These are phyloP conservation scores for Amanita jacksonii DNA, from an alignment of 768 basidiomycete genomes.

Conservation along the genomic window DNA sequence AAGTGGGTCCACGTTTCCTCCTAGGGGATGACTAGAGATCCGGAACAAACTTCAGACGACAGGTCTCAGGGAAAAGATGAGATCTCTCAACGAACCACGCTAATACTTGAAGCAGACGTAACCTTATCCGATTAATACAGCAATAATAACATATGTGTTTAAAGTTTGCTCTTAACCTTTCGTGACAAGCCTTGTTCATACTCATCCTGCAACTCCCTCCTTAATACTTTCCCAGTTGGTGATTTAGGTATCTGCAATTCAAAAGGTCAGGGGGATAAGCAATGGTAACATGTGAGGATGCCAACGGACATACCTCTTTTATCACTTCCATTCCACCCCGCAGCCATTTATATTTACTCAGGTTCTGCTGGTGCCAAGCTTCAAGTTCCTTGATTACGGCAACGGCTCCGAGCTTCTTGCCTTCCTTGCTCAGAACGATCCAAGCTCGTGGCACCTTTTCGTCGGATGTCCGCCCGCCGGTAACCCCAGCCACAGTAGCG, in stretches of 20 bases:
- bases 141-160: too few relatives aligned
- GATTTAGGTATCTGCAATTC: constrained; percentile 55
- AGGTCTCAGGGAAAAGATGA: too few relatives aligned
- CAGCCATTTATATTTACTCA: constrained; percentile 73
- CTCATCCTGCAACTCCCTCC: constrained; percentile 49
- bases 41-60: too few relatives aligned
- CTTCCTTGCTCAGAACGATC: constrained; percentile 54
- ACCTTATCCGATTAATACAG: too few relatives aligned
- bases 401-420: constrained; percentile 36
- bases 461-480: constrained; percentile 57
- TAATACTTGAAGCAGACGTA: too few relatives aligned
- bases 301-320: constrained; percentile 49
- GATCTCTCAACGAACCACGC: too few relatives aligned
- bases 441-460: constrained; percentile 74
- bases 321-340: constrained; percentile 64
- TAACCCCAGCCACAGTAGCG: constrained; percentile 64
- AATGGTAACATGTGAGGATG: too few relatives aligned
- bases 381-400: constrained; percentile 39
- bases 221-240: constrained; percentile 63
- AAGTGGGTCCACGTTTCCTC: too few relatives aligned
- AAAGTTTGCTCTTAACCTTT: constrained; percentile 24
- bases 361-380: constrained; percentile 47
- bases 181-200: constrained; percentile 33
- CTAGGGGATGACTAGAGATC: too few relatives aligned
- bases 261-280: constrained; percentile 1